Base-by-base conservation (phyloP, 257 asterid genomes). In the Nicotiana obtusifolia region DNA sequence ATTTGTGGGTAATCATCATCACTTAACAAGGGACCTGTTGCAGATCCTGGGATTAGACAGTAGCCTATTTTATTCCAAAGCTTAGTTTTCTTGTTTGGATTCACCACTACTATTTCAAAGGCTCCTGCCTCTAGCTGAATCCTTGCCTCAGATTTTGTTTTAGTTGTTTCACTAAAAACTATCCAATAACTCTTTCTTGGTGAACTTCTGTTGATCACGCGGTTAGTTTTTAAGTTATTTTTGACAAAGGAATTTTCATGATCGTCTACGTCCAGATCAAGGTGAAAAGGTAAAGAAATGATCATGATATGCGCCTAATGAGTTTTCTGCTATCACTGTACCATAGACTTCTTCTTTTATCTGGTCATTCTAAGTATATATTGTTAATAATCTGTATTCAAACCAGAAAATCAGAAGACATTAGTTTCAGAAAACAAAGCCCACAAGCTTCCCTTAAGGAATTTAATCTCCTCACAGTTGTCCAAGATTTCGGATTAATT, bases 221-320 rank as follows among this genome's bases (percentile, higher is more conserved):
- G 87, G 7, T 31, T 83, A n/a, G 86, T 90, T 26, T 82, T 56
- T 7, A 91, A 85, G 26, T 65, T 83, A 14, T 84, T 85, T 73
- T 91, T 91, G 67, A 89, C 83, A 41, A 93, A 85, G 68, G 97
- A 89, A 67, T 93, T 93, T 30, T 77, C 83, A 2, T 22, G 84
- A 30, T 94, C 91, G 47, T 92, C 95, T 3, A 92, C 78, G 68
- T 89, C 97, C 11, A 92, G 47, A 57, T 89, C 96, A 13, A 91
- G 91, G 60, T 87, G 49, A 87, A 83, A 26, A 91, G 4, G 53
- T 86, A 28, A 92, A 17, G 86, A 92, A 92, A 61, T 92, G 97
- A 28, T 92, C 95, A 44, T 92, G 97, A 88, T 86, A 81, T 6
- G 52, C 41, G 1, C 91, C 97, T 0, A 92, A 77, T 0, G 90